Evolutionary conservation across 257 asterid species (phyloP), one percentile per base, ranked within the genome.

Genomic region (Nicotiana paniculata): DNA sequence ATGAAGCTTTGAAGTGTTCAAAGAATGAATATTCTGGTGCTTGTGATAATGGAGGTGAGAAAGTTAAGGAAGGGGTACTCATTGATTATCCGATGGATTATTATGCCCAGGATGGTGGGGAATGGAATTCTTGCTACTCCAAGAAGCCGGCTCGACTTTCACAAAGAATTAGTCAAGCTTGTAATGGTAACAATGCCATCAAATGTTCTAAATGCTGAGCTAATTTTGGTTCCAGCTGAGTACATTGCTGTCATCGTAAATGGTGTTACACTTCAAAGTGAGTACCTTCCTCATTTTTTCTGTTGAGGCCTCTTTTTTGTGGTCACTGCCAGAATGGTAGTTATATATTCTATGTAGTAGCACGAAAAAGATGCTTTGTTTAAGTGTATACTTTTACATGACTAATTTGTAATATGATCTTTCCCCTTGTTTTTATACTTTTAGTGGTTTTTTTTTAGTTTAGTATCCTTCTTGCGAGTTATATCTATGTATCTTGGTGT

Each of bases 1-100:
- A 65, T 12, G 86, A 57, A 17, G 83, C 66, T 81, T 65, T 57
- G 81, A 87, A 84, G 59, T 58, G 92, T 82, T 81, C 68, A 11
- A 84, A 30, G 80, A 86, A 87, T 68, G 90, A 75, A 81, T 83
- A 82, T 26, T 90, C 91, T 77, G 89, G 96, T 72, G 67, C 35
- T 3, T 11, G 84, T 70, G 86, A 82, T 48, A 72, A 85, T 83
- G 87, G 21, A 15, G 83, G 82, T 64, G 87, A 26, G 82, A 70
- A 84, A 48, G 91, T 78, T 62, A 75, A 80, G 68, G 83, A 61
- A 68, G 88, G 69, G 75, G 70, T 24, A 0, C 88, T 70, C 21
- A 92, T 88, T 83, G 97, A 91, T 88, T 94, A 96, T 85, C 98
- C 97, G 0, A 96, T 96, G 99, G 99, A 96, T 90, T 96, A 96